A percentile compares a stretch with the other conserved stretches of the same genome.
phyloP scores from a whole-genome alignment of 176 grass and related monocot genomes.

The Phyllostachys edulis region DNA sequence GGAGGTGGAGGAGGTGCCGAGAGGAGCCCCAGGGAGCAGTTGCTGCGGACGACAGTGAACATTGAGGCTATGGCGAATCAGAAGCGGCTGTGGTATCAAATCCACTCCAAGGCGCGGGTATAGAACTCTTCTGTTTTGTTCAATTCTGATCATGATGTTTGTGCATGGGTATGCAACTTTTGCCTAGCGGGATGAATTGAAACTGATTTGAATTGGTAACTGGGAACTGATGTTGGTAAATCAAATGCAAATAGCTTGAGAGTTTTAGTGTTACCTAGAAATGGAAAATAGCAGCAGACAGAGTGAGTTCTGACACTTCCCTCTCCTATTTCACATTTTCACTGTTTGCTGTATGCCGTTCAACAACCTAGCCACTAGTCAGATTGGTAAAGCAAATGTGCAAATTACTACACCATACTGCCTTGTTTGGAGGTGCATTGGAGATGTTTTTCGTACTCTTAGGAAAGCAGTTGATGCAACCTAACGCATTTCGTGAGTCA shows the following conservation, averaged over 20 bases:
- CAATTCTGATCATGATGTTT: background rate
- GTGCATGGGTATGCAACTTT: conserved; percentile 1
- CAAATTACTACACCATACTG: background rate
- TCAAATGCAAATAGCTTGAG: conserved; percentile 5
- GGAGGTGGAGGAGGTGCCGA: conserved; percentile 25
- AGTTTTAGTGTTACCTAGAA: conserved; percentile 15
- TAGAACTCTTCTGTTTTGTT: conserved; percentile 2
- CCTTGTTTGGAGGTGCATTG: background rate
- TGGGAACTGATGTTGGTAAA: background rate
- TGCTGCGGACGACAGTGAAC: conserved; percentile 61
- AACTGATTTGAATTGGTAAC: conserved; percentile 5
- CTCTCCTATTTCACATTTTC: background rate
- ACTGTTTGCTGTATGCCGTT: background rate
- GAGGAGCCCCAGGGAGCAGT: conserved; percentile 57
- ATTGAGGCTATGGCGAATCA: conserved; percentile 92
- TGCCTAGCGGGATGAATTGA: background rate
- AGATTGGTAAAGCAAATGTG: background rate
- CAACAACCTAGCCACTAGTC: background rate
- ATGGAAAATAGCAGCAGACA: background rate
- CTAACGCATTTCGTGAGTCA: background rate
- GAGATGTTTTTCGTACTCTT: background rate
- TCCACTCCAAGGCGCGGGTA: conserved; percentile 76
- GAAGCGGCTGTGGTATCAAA: conserved; percentile 89
- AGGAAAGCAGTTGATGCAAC: background rate
- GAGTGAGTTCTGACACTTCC: background rate